Evolutionary conservation across 768 basidiomycete species (phyloP), one percentile per base, ranked within the genome.

Genomic region (Antrodiella citrinella): DNA sequence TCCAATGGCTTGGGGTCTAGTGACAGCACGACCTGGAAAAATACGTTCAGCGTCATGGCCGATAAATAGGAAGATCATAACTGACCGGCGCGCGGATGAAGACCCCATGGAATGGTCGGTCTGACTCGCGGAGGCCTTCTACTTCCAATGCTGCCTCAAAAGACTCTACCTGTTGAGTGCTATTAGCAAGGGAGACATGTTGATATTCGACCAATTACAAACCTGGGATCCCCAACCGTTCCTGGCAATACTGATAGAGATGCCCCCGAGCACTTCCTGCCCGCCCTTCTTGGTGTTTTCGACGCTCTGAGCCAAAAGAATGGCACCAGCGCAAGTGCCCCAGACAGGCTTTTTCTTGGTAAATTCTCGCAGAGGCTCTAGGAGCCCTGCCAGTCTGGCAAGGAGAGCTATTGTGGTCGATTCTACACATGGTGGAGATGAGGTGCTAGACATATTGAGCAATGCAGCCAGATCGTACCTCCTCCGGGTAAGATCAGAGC

Each of bases 161-260:
- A 2, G 91, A 95, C 61, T 95, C 93, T 3, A 92, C 73, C 84
- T 96, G 63, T 38, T 19, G n/a, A n/a, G n/a, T n/a, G n/a, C n/a
- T n/a, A 9, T 41, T 18, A 20, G 4, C 43, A 13, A 49, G n/a
- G 10, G 18, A n/a, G 41, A 20, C 24, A 44, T 26, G 15, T 25
- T 38, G 9, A 51, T 44, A 54, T 25, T 5, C 7, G 24, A 38
- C 5, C 22, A 22, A 24, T 52, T n/a, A 19, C 66, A 54, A 59
- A 91, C 92, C 76, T 89, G 91, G 3, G 89, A 80, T n/a, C 94
- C 94, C 81, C 88, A 98, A 3, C 91, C 89, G 58, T 98, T 98
- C 54, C 94, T 77, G 48, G 79, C 83, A 25, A 93, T 83, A 3
- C 78, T 80, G 54, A 95, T 75, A 3, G 82, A 80, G 59, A 96